These are phyloP conservation scores for Helicostylum pulchrum DNA, from an alignment of 192 early-diverging fungal genomes.

Conservation along the genomic window DNA sequence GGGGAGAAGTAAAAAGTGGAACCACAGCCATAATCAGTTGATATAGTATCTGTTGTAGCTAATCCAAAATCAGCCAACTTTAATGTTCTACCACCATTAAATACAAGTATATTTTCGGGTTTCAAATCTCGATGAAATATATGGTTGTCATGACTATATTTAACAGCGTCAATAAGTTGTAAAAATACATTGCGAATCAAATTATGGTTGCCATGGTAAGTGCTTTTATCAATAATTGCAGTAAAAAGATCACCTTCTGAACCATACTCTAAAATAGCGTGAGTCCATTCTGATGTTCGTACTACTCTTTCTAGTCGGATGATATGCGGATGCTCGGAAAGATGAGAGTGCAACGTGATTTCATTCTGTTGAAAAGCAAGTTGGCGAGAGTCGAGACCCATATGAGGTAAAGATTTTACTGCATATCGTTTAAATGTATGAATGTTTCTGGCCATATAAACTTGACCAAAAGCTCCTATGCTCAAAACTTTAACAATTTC, in stretches of 20 bases:
- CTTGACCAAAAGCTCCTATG: conserved; percentile 71
- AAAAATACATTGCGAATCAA: conserved; percentile 80
- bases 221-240: conserved; percentile 81
- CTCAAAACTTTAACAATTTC: conserved; percentile 56
- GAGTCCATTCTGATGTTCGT: conserved; percentile 62
- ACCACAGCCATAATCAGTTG: conserved; percentile 87
- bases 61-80: conserved; percentile 94
- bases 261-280: conserved; percentile 74
- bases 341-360: conserved; percentile 58
- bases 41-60: conserved; percentile 75
- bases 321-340: conserved; percentile 68
- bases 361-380: conserved; percentile 64
- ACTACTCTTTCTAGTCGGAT: conserved; percentile 63
- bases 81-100: conserved; percentile 58
- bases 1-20: conserved; percentile 62
- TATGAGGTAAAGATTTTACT: conserved; percentile 71
- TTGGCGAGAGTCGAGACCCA: conserved; percentile 57
- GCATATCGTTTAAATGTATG: conserved; percentile 57
- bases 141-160: conserved; percentile 64
- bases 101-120: conserved; percentile 69
- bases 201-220: conserved; percentile 66
- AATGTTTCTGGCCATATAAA: conserved; percentile 62
- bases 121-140: conserved; percentile 94
- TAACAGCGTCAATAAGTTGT: conserved; percentile 83
- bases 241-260: conserved; percentile 95